Evolutionary conservation across 352 stramenopile species (phyloP), one percentile per base, ranked within the genome.

Genomic region (Globisporangium orthogonon): DNA sequence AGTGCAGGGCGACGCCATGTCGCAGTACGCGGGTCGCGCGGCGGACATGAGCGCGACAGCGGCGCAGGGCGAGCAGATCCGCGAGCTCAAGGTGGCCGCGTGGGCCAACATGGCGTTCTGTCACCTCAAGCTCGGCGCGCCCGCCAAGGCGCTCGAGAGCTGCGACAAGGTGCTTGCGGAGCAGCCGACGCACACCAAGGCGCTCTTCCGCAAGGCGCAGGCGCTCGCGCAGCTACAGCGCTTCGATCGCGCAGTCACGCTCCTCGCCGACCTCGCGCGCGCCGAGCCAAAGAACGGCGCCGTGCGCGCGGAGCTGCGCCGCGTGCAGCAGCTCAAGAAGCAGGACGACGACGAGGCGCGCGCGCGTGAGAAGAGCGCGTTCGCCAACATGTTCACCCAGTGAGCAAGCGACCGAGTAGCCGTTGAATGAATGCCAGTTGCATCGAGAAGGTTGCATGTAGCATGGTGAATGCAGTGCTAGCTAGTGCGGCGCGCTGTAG

Each of bases 31-130:
- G 15, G 66, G 72, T 17, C 56, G 57, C 17, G 57, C 59, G 23
- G 54, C 64, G 4, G 70, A 78, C 54, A 79, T 90, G 71, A 80
- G 65, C 51, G 82, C 81, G 2, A 76, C 76, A 14, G n/a, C 54
- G 7, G 70, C 62, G 3, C 56, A 94, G 52, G 77, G 78, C 44
- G 57, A 58, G 29, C 52, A 78, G 61, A 92, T 94, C 60, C 66
- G 81, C 40, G 58, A 59, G 62, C 62, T 94, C 43, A 85, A 92
- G 65, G 69, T 89, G 50, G 74, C 77, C 4, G 77, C 71, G 39
- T 89, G 80, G 75, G 66, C 82, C 59, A 94, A 94, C 65, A 90
- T 91, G 69, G 82, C 84, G 39, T 74, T 94, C 52, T 90, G 81
- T 60, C 68, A 91, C 53, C n/a, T 94, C 3, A 91, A 91, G 60